Conservation (phyloP, 192 early-diverging fungal genomes). For the Chytriomyces sp. region DNA sequence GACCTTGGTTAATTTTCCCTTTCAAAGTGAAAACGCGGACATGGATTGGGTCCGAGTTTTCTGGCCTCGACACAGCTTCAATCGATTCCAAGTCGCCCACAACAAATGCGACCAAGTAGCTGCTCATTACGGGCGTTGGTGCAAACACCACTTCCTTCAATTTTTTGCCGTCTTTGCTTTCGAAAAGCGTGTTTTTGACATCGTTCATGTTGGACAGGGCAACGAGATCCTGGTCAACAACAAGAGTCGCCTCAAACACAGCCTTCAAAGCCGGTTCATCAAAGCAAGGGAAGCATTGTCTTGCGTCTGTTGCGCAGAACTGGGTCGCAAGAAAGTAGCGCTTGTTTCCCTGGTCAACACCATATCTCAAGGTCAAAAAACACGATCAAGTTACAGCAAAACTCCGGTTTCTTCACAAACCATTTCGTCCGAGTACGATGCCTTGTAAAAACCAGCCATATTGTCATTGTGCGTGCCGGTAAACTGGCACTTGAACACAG, state of each 20-base stretch:
- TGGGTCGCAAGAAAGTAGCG: conserved; percentile 87
- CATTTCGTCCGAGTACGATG: conserved; percentile 63
- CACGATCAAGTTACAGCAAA: conserved; percentile 45
- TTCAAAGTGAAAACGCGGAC: conserved; percentile 85
- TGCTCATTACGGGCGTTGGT: conserved; percentile 91
- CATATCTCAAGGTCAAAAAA: conserved; percentile 12
- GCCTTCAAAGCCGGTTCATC: conserved; percentile 97
- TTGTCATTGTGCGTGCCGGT: conserved; percentile 53
- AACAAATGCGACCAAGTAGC: conserved; percentile 88
- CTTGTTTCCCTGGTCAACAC: neutral
- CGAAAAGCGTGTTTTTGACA: conserved; percentile 39
- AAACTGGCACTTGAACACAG: conserved; percentile 51
- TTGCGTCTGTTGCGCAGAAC: conserved; percentile 89
- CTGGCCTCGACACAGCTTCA: conserved; percentile 70
- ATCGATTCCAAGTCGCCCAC: conserved; percentile 93
- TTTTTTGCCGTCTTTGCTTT: conserved; percentile 57
- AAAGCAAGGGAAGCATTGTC: conserved; percentile 92
- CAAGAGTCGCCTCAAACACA: conserved; percentile 87
- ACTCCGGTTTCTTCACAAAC: conserved; percentile 9
- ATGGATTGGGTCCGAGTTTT: conserved; percentile 70
- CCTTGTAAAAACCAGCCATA: conserved; percentile 66
- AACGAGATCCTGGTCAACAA: conserved; percentile 74
- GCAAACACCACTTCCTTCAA: conserved; percentile 85
- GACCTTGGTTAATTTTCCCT: conserved; percentile 78
- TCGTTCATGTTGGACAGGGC: conserved; percentile 94